Evolutionary conservation across 352 stramenopile species (phyloP).

Genomic region (Globisporangium emineosum): DNA sequence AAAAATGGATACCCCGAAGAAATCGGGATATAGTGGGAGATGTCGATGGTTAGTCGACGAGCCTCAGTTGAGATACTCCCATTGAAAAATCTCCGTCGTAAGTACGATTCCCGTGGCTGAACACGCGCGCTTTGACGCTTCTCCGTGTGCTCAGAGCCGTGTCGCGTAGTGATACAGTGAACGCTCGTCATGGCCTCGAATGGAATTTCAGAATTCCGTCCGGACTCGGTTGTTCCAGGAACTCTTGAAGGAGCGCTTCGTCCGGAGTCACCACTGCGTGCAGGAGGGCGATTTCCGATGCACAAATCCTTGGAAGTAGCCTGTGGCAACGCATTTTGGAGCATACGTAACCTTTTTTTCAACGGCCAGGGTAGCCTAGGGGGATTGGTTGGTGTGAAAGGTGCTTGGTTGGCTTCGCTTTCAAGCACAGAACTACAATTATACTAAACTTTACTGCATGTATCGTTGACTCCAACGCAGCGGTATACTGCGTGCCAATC

Average conservation of each 20-base stretch:
- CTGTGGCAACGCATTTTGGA: not conserved
- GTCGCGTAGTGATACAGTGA: conserved; percentile 54
- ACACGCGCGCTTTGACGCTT: conserved; percentile 22
- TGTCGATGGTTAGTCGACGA: no score
- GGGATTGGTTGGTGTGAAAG: no score
- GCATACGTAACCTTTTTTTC: no score
- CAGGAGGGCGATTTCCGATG: conserved; percentile 38
- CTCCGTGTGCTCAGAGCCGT: conserved; percentile 27
- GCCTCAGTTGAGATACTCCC: no score
- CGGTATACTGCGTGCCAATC: no score
- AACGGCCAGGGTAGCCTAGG: no score
- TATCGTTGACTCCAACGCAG: no score
- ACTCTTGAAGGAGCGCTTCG: conserved; percentile 18
- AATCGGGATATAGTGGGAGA: no score
- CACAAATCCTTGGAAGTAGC: conserved; percentile 26
- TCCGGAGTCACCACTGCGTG: conserved; percentile 34
- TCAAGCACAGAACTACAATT: no score
- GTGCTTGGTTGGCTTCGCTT: no score
- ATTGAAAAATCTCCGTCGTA: conserved; percentile 23
- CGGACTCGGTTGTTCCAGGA: conserved; percentile 24
- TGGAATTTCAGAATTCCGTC: conserved; percentile 26
- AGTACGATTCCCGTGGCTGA: conserved; percentile 30
- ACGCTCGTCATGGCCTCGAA: conserved; percentile 28
- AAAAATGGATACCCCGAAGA: no score
- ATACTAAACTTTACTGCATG: no score